Percentiles rank a stretch among this genome's conserved stretches.
These are phyloP conservation scores for Taphrina betulina DNA, from an alignment of 1,139 yeast genomes.

Conservation along the genomic window DNA sequence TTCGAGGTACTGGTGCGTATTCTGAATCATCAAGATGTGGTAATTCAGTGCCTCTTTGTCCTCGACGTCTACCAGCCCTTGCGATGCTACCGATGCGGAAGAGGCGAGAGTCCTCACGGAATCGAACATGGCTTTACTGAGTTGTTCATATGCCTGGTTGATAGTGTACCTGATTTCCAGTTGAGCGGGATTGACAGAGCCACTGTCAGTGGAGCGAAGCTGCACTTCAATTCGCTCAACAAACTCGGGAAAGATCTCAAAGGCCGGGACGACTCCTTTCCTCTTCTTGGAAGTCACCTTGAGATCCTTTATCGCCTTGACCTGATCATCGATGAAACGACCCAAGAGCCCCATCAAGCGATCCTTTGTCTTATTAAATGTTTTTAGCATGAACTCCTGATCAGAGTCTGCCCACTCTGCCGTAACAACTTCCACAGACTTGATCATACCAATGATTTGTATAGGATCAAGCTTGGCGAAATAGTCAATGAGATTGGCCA, in stretches of 20 bases:
- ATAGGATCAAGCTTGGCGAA: conserved; percentile 46
- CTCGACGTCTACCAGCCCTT: conserved; percentile 48
- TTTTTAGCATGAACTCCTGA: conserved; percentile 65
- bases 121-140: conserved; percentile 44
- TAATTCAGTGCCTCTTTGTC: conserved; percentile 58
- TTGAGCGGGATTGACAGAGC: conserved; percentile 37
- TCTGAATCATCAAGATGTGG: conserved; percentile 62
- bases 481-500: conserved; percentile 46
- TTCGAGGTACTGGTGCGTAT: conserved; percentile 59
- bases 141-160: conserved; percentile 49
- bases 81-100: conserved; percentile 37
- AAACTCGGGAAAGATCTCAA: conserved; percentile 52
- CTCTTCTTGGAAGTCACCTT: conserved; percentile 49
- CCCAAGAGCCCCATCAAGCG: conserved; percentile 60
- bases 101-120: conserved; percentile 43
- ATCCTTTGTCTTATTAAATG: conserved; percentile 55
- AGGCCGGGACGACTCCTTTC: conserved; percentile 49
- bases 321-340: conserved; percentile 57
- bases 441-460: conserved; percentile 50
- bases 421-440: conserved; percentile 48
- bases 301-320: conserved; percentile 56
- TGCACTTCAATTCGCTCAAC: conserved; percentile 47
- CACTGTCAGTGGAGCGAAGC: conserved; percentile 40
- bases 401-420: conserved; percentile 52
- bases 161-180: conserved; percentile 47